Evolutionary conservation across 495 filamentous ascomycete genomes (phyloP).

Genomic region (Talaromyces ruber): DNA sequence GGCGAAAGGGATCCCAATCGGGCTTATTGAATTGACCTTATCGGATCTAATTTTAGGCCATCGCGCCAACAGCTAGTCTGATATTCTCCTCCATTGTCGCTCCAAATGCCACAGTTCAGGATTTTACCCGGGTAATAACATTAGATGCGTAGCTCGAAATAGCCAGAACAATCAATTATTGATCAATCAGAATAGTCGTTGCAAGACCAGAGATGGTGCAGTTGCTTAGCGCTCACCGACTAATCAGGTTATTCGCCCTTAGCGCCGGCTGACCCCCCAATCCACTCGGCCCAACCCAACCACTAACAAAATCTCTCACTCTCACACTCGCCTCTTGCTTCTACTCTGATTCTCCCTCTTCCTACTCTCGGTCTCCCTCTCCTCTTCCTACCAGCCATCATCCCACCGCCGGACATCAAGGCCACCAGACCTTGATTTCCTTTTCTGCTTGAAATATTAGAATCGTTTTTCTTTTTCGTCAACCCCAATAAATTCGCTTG

Average conservation of each 20-base stretch:
- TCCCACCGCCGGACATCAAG: constrained; percentile 23
- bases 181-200: neutral
- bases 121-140: neutral
- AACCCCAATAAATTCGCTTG: neutral
- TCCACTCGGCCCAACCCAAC: neutral
- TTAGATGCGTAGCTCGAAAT: neutral
- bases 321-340: constrained; percentile 24
- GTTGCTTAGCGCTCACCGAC: neutral
- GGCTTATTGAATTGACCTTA: neutral
- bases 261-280: neutral
- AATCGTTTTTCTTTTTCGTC: neutral
- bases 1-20: neutral
- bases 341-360: constrained; percentile 14
- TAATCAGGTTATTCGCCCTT: neutral
- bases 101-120: neutral
- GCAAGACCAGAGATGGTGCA: neutral
- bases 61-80: neutral
- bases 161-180: neutral
- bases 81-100: neutral
- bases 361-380: neutral
- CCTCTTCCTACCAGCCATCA: constrained; percentile 13
- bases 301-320: constrained; percentile 5
- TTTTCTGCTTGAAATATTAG: constrained; percentile 1
- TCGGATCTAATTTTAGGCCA: neutral
- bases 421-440: constrained; percentile 26